These are phyloP conservation scores for Chaetomium sp. DNA, from an alignment of 2,329 filamentous ascomycete genomes.

Conservation along the genomic window DNA sequence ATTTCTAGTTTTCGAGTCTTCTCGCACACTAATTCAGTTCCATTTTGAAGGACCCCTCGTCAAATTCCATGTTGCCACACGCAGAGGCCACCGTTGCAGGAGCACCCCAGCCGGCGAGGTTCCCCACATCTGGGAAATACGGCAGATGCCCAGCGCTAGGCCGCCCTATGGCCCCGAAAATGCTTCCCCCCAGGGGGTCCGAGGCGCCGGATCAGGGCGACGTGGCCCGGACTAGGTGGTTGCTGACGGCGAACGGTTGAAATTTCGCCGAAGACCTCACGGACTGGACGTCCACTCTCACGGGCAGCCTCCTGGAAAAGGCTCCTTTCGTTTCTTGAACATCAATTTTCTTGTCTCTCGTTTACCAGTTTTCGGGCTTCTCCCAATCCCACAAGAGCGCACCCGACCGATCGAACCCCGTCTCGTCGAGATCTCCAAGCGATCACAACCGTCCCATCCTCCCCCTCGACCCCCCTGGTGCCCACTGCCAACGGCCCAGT, in stretches of 20 bases:
- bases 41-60: no score
- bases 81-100: conserved; percentile 18
- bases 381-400: neutral
- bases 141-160: no score
- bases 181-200: neutral
- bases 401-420: neutral
- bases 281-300: neutral
- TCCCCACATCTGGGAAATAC: neutral
- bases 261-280: conserved; percentile 2
- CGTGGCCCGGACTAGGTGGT: conserved; percentile 5
- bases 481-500: neutral
- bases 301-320: conserved; percentile 7
- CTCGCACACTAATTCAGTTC: no score
- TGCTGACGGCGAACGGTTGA: neutral
- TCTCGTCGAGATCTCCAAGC: neutral
- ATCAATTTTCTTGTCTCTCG: conserved; percentile 13
- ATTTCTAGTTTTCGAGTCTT: no score
- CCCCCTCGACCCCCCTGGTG: no score
- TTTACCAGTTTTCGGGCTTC: conserved; percentile 5
- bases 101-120: neutral
- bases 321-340: conserved; percentile 11
- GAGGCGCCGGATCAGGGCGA: conserved; percentile 7
- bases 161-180: neutral
- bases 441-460: conserved; percentile 3
- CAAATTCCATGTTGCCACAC: neutral